phyloP scores from a whole-genome alignment of 768 basidiomycete genomes.

The Kockovaella imperatae region DNA sequence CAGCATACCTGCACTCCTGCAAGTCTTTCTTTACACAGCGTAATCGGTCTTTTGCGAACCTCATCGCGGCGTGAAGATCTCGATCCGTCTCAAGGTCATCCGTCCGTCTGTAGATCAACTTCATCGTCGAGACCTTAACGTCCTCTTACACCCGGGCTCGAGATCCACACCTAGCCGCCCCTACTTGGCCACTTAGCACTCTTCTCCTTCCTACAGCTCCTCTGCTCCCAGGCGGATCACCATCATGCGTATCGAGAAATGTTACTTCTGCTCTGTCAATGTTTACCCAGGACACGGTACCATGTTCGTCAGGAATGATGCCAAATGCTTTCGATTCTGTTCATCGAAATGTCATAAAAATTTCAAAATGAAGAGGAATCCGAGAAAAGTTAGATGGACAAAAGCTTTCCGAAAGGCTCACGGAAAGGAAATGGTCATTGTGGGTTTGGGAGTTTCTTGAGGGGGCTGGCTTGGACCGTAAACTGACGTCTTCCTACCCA shows the following conservation, averaged over 20 bases:
- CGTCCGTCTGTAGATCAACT: too few relatives aligned
- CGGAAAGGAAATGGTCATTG: slow-evolving; percentile 99
- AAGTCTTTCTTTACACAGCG: too few relatives aligned
- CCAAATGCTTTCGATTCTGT: slow-evolving; percentile 96
- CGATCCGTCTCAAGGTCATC: too few relatives aligned
- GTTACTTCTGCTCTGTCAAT: slow-evolving; percentile 94
- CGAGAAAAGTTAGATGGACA: slow-evolving; percentile 97
- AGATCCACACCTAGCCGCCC: too few relatives aligned
- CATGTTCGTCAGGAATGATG: slow-evolving; percentile 95
- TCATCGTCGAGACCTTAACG: too few relatives aligned
- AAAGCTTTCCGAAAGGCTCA: slow-evolving; percentile 98
- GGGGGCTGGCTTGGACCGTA: background rate
- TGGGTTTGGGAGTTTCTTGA: too few relatives aligned
- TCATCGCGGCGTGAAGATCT: too few relatives aligned
- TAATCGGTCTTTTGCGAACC: too few relatives aligned
- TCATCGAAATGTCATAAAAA: slow-evolving; percentile 99
- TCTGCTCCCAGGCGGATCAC: background rate
- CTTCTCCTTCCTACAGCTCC: too few relatives aligned
- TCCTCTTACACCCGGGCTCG: too few relatives aligned
- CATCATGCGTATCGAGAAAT: slow-evolving; percentile 89
- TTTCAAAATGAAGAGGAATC: slow-evolving; percentile 99
- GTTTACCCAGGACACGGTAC: slow-evolving; percentile 96
- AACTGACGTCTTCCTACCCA: background rate
- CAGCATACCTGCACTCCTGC: too few relatives aligned
- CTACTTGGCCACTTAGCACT: too few relatives aligned